Evolutionary conservation across 305 asterid genomes (phyloP).

Genomic region (Solanum aculeatissimum): DNA sequence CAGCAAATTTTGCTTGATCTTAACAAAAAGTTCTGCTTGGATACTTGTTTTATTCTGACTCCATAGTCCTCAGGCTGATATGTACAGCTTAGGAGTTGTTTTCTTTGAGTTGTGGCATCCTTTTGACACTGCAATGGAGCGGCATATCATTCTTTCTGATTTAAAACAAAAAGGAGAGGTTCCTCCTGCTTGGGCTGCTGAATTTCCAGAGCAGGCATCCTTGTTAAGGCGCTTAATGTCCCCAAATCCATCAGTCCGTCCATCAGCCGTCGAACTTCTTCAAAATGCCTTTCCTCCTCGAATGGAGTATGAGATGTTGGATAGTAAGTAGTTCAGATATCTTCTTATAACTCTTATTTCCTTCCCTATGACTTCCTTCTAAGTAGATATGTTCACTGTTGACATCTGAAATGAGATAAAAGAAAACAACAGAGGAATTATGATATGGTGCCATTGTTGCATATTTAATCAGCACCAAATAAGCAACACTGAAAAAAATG

Average conservation of each 20-base stretch:
- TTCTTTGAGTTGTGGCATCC: constrained; percentile 99
- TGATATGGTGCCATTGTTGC: not conserved
- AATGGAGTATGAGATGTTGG: constrained; percentile 81
- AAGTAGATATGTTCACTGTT: not conserved
- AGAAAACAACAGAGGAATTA: not conserved
- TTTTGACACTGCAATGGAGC: constrained; percentile 94
- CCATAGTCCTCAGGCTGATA: constrained; percentile 63
- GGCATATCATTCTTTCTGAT: constrained; percentile 78
- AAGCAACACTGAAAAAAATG: not conserved
- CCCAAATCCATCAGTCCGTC: constrained; percentile 88
- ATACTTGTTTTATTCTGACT: constrained; percentile 12
- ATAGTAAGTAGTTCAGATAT: constrained; percentile 49
- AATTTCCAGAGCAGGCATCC: constrained; percentile 83
- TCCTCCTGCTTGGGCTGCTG: constrained; percentile 72
- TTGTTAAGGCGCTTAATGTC: constrained; percentile 66
- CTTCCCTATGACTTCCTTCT: not conserved
- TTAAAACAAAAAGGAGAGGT: constrained; percentile 81
- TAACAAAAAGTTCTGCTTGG: not conserved
- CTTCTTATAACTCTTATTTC: not conserved
- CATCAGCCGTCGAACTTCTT: constrained; percentile 92
- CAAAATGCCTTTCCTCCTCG: constrained; percentile 88
- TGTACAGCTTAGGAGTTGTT: constrained; percentile 91
- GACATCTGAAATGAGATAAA: not conserved
- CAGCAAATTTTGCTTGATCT: not conserved
- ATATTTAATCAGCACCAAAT: not conserved